phyloP scores from a whole-genome alignment of 345 rosid genomes.

The Corchorus olitorius region DNA sequence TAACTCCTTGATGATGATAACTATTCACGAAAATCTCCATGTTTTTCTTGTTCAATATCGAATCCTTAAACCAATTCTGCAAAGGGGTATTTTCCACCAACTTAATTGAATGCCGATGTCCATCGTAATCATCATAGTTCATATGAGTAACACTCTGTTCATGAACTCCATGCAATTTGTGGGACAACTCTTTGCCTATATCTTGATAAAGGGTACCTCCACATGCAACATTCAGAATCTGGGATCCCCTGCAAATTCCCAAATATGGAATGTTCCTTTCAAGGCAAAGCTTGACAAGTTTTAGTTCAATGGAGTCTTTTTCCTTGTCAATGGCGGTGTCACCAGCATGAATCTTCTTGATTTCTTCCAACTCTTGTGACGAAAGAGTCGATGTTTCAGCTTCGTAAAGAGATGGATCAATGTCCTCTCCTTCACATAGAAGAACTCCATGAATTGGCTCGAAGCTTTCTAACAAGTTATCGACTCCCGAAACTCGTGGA shows the following conservation, averaged over 20 bases:
- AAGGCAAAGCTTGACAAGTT: slow-evolving; percentile 73
- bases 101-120: slow-evolving; percentile 49
- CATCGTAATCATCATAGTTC: slow-evolving; percentile 60
- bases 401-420: slow-evolving; percentile 74
- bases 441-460: slow-evolving; percentile 92
- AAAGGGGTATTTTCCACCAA: slow-evolving; percentile 53
- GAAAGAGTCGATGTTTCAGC: slow-evolving; percentile 49
- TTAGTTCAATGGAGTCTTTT: slow-evolving; percentile 72
- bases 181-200: slow-evolving; percentile 52
- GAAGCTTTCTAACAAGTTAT: slow-evolving; percentile 72
- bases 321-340: slow-evolving; percentile 73
- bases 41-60: slow-evolving; percentile 39
- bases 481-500: slow-evolving; percentile 72
- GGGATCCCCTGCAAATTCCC: slow-evolving; percentile 85
- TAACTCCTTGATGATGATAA: slow-evolving; percentile 71
- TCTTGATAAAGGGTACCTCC: slow-evolving; percentile 80
- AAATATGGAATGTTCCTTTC: slow-evolving; percentile 75
- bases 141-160: slow-evolving; percentile 43
- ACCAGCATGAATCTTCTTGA: slow-evolving; percentile 59
- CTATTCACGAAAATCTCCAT: slow-evolving; percentile 74
- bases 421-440: slow-evolving; percentile 87
- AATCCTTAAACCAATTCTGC: slow-evolving; percentile 55
- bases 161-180: slow-evolving; percentile 23
- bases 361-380: slow-evolving; percentile 63
- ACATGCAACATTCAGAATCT: slow-evolving; percentile 69